These are phyloP conservation scores for Asterionellopsis glacialis DNA, from an alignment of 108 stramenopile genomes.

Conservation along the genomic window DNA sequence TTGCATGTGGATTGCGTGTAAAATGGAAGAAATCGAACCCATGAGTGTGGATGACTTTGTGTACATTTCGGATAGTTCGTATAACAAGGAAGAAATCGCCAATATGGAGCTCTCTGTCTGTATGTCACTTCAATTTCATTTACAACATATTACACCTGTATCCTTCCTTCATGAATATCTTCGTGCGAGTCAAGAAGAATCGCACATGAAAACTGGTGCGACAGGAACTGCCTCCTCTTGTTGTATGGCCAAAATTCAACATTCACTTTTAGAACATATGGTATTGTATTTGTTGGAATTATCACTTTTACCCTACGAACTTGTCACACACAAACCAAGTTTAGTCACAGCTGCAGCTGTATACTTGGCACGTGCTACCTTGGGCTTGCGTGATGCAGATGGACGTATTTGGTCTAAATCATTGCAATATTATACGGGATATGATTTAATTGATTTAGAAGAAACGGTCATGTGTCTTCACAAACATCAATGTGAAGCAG, in stretches of 20 bases:
- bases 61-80: constrained; percentile 73
- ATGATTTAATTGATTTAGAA: constrained; percentile 40
- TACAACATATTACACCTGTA: constrained; percentile 50
- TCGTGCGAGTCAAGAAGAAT: constrained; percentile 48
- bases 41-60: constrained; percentile 53
- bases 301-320: constrained; percentile 54
- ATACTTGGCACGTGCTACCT: constrained; percentile 70
- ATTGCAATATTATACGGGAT: constrained; percentile 62
- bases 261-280: constrained; percentile 24
- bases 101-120: constrained; percentile 66
- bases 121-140: constrained; percentile 44
- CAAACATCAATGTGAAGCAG: constrained; percentile 40
- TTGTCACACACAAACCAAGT: constrained; percentile 46
- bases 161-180: constrained; percentile 50
- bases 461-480: constrained; percentile 46
- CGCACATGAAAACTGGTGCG: background rate
- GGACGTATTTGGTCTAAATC: constrained; percentile 53
- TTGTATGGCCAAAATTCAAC: background rate
- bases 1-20: constrained; percentile 77
- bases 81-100: constrained; percentile 45
- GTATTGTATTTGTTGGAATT: constrained; percentile 75
- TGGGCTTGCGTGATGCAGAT: constrained; percentile 33
- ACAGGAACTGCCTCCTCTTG: background rate
- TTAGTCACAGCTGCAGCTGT: constrained; percentile 72
- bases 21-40: constrained; percentile 57